phyloP scores from a whole-genome alignment of 169 alveolate species.

The Plasmodium gallinaceum region DNA sequence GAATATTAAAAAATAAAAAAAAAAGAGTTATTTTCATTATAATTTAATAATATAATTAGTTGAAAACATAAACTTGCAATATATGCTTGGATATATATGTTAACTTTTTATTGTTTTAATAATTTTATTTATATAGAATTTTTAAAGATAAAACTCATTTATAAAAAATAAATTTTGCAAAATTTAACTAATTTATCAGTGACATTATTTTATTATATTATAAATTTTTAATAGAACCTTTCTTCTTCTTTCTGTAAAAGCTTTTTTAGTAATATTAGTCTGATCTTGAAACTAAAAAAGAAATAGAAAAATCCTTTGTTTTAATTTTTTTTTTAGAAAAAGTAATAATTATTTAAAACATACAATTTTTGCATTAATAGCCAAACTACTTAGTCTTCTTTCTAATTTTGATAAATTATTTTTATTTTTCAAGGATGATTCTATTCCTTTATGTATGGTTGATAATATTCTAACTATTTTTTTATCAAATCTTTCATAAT shows the following conservation, averaged over 20 bases:
- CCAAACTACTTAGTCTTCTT: background rate
- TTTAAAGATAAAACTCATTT: too few relatives aligned
- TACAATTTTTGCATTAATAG: background rate
- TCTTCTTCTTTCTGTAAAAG: background rate
- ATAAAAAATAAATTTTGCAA: too few relatives aligned
- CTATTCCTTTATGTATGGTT: background rate
- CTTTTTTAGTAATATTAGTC: background rate
- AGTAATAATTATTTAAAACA: background rate
- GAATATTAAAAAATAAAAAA: background rate
- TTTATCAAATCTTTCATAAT: background rate
- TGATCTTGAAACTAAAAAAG: constrained; percentile 1
- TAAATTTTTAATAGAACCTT: background rate
- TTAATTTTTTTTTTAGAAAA: too few relatives aligned
- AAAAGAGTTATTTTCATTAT: background rate
- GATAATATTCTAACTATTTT: background rate
- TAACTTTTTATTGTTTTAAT: too few relatives aligned
- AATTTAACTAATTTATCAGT: too few relatives aligned
- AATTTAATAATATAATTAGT: too few relatives aligned
- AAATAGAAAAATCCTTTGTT: background rate
- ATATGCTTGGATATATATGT: too few relatives aligned
- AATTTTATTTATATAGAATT: too few relatives aligned
- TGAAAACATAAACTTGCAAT: too few relatives aligned
- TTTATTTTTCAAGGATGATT: background rate
- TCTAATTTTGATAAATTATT: background rate
- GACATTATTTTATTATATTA: too few relatives aligned